Percentiles rank a stretch among this genome's conserved stretches.
Evolutionary conservation across 768 basidiomycete genomes (phyloP).

Genomic region (Holtermanniella nyarrowii): DNA sequence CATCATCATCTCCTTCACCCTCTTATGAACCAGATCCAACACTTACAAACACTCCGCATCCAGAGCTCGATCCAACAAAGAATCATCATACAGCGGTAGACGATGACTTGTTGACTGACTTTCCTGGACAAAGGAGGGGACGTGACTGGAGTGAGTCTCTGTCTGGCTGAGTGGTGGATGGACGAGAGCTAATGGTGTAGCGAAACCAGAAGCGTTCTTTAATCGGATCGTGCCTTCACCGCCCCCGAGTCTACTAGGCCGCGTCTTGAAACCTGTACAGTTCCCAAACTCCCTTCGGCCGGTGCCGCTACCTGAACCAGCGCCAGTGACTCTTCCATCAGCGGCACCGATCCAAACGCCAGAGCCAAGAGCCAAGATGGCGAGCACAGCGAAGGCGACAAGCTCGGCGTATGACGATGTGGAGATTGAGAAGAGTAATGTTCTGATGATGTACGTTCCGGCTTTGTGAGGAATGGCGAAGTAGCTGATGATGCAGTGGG

Average conservation of each 20-base stretch:
- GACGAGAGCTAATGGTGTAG: neutral
- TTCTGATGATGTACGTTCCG: conserved; percentile 66
- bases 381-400: conserved; percentile 4
- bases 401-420: conserved; percentile 21
- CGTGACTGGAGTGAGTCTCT: neutral
- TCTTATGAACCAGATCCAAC: neutral
- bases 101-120: neutral
- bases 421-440: conserved; percentile 82
- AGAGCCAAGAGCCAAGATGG: conserved; percentile 2
- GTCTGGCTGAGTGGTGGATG: neutral
- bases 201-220: neutral
- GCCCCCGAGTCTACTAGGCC: neutral
- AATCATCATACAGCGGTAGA: neutral
- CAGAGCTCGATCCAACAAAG: neutral
- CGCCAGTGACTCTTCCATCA: neutral
- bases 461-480: neutral
- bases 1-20: neutral
- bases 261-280: neutral
- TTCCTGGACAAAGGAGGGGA: neutral
- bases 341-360: neutral
- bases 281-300: neutral
- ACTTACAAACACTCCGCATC: neutral
- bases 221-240: neutral
- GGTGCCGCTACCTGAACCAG: neutral
- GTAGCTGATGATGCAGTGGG: conserved; percentile 22